Evolutionary conservation across 495 filamentous ascomycete species (phyloP).

Genomic region (Neurospora sp.): DNA sequence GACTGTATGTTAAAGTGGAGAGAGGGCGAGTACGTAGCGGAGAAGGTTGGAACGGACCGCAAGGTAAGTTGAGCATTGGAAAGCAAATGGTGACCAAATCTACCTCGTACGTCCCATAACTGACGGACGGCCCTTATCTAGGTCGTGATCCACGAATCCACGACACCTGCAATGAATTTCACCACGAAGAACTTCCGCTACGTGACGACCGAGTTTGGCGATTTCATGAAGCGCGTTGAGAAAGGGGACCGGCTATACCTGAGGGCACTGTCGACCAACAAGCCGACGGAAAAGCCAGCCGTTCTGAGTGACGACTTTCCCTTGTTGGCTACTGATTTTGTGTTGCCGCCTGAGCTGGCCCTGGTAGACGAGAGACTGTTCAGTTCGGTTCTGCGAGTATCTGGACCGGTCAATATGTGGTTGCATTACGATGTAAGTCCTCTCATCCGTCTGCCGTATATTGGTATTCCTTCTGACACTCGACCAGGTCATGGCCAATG

Average conservation of each 20-base stretch:
- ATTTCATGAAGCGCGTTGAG: constrained; percentile 53
- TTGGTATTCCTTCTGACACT: constrained; percentile 3
- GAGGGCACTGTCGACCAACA: constrained; percentile 57
- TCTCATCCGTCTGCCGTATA: background rate
- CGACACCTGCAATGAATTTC: constrained; percentile 63
- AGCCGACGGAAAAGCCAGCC: constrained; percentile 58
- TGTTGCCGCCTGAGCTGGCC: constrained; percentile 51
- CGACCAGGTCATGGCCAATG: constrained; percentile 70
- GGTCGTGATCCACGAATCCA: constrained; percentile 62
- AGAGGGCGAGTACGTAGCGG: constrained; percentile 54
- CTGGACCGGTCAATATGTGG: constrained; percentile 81
- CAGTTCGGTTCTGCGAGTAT: constrained; percentile 71
- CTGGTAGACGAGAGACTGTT: constrained; percentile 54
- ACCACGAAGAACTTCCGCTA: constrained; percentile 75
- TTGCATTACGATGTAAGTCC: constrained; percentile 73
- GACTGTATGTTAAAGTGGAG: constrained; percentile 54
- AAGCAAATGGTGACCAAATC: background rate
- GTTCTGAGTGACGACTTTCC: constrained; percentile 63
- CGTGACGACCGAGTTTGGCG: constrained; percentile 52
- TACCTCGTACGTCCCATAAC: background rate
- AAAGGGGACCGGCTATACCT: constrained; percentile 61
- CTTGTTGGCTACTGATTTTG: constrained; percentile 56
- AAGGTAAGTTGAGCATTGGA: constrained; percentile 35
- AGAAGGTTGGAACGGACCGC: constrained; percentile 52
- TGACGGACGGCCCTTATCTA: constrained; percentile 14